Base-by-base conservation (phyloP, 805 yeast genomes). In the Schizosaccharomyces cryophilus region DNA sequence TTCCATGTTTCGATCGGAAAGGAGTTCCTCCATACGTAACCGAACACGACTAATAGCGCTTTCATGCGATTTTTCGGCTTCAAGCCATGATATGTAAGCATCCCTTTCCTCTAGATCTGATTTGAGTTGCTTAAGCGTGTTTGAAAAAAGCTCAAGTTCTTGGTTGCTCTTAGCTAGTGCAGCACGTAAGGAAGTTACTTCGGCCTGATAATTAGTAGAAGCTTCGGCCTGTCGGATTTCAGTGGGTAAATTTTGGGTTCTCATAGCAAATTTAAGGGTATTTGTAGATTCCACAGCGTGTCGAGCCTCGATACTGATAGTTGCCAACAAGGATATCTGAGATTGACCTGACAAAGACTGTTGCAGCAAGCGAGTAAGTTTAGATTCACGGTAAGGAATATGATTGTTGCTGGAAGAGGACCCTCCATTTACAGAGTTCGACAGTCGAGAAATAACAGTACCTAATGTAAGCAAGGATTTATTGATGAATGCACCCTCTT, bases 401-500 rank as follows among this genome's bases (percentile, higher is more conserved):
- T 93, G 96, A 15, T 79, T 80, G 26, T 58, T 1, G 61, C 58
- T 30, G 61, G 67, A 31, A 65, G 65, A 55, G 38, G 65, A 60
- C 59, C 73, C 70, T 11, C 42, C 66, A 21, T 70, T 68, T 40
- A 65, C 62, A 58, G 68, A 69, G 17, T 74, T 75, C 29, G 86
- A 79, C 47, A 90, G 74, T 66, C 87, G 83, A 30, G 94, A 81
- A 62, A 90, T 88, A n/a, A 90, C 96, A 0, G 95, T 86, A 5
- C 96, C 88, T 60, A 90, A 76, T 0, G 97, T 94, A 61, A 90
- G 74, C 54, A 90, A 76, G 0, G 96, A 89, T 69, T 88, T 88
- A 73, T 90, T 90, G 69, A 90, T 90, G 68, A 77, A 93, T 0
- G 96, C 80, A 26, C 97, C 98, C 73, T 90, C 98, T 70, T 88